Percentiles rank a stretch among this genome's conserved stretches.
These are phyloP conservation scores for Zymoseptoria ardabiliae DNA, from an alignment of 2,329 filamentous ascomycete species.

Conservation along the genomic window DNA sequence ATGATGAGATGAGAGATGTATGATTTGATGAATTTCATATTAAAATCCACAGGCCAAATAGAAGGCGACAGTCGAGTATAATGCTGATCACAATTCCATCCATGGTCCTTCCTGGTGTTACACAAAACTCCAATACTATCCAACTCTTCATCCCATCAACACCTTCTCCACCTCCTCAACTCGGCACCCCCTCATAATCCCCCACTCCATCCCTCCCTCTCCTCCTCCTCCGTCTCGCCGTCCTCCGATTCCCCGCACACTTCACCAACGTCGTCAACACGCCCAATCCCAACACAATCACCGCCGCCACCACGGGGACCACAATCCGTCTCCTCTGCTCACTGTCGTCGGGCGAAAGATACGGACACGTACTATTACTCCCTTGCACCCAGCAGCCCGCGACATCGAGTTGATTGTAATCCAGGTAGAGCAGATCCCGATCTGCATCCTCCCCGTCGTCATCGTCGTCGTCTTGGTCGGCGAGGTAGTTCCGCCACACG, in stretches of 20 bases:
- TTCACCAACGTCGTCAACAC: slow-evolving; percentile 57
- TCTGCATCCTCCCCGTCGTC: slow-evolving; percentile 20
- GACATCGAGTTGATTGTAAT: slow-evolving; percentile 54
- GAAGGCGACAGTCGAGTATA: no score
- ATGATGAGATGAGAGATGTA: not conserved
- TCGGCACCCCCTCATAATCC: slow-evolving; percentile 62
- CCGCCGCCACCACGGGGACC: slow-evolving; percentile 54
- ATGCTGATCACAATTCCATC: no score
- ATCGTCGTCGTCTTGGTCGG: slow-evolving; percentile 19
- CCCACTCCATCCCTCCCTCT: slow-evolving; percentile 43
- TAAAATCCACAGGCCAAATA: no score
- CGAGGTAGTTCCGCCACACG: slow-evolving; percentile 20
- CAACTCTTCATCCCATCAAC: no score
- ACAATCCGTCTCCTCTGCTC: slow-evolving; percentile 43
- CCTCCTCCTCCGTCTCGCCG: slow-evolving; percentile 42
- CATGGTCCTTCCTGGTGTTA: no score
- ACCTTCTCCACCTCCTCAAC: slow-evolving; percentile 7
- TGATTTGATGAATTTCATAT: no score
- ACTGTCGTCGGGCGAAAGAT: slow-evolving; percentile 32
- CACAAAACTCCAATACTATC: no score
- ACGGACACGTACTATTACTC: slow-evolving; percentile 52
- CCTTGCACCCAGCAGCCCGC: slow-evolving; percentile 55
- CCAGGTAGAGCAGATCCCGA: slow-evolving; percentile 43
- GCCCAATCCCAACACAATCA: slow-evolving; percentile 56
- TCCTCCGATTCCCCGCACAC: slow-evolving; percentile 53